These are phyloP conservation scores for Athelia psychrophila DNA, from an alignment of 1,284 basidiomycete species.

Conservation along the genomic window DNA sequence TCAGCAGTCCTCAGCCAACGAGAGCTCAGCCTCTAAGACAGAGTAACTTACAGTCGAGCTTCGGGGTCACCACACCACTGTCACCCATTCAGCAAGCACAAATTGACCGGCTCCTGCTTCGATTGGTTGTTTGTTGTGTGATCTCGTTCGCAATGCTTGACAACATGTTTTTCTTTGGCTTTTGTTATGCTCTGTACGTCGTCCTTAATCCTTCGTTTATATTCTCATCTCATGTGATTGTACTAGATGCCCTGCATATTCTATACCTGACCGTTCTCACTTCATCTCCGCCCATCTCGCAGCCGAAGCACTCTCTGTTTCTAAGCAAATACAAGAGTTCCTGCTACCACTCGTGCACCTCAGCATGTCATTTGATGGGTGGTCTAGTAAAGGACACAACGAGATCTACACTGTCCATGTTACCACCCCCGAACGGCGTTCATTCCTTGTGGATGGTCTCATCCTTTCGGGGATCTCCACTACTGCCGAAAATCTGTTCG, in stretches of 20 bases:
- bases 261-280: conserved; percentile 8
- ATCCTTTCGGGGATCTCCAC: conserved; percentile 10
- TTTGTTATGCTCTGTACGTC: conserved; percentile 9
- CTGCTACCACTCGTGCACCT: conserved; percentile 8
- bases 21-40: background rate
- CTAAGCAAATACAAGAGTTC: conserved; percentile 1
- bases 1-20: background rate
- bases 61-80: background rate
- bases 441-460: conserved; percentile 10
- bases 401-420: conserved; percentile 16
- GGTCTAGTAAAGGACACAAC: conserved; percentile 8
- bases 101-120: conserved; percentile 2
- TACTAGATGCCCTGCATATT: conserved; percentile 10
- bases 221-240: background rate
- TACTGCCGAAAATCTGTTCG: conserved; percentile 4
- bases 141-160: conserved; percentile 11
- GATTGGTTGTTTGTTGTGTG: conserved; percentile 12
- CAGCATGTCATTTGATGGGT: conserved; percentile 14
- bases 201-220: background rate
- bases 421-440: conserved; percentile 9
- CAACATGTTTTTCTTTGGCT: conserved; percentile 13
- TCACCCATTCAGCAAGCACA: background rate
- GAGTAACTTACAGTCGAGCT: background rate
- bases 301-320: conserved; percentile 6
- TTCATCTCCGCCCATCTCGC: conserved; percentile 9